phyloP scores from a whole-genome alignment of 257 asterid genomes.

The Nemophila menziesii region DNA sequence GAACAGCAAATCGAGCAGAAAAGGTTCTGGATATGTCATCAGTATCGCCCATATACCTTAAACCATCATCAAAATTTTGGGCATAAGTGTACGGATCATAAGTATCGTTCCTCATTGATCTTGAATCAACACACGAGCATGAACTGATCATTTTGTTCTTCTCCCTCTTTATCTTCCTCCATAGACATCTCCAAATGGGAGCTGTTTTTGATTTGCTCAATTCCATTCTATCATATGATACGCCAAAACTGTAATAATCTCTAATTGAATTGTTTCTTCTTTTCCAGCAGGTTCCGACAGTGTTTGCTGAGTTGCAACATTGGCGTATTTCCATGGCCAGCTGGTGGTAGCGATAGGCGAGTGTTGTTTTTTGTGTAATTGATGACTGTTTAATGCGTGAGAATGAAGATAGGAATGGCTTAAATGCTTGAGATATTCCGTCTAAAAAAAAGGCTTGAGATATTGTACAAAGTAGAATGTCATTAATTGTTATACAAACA shows the following conservation, averaged over 20 bases:
- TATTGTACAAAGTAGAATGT: too few relatives aligned
- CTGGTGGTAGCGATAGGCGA: not conserved
- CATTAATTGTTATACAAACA: too few relatives aligned
- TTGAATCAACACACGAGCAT: constrained; percentile 13
- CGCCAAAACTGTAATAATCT: constrained; percentile 26
- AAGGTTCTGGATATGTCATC: constrained; percentile 55
- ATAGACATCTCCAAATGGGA: constrained; percentile 41
- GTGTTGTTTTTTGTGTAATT: not conserved
- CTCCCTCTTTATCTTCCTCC: constrained; percentile 67
- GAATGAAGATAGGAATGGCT: too few relatives aligned
- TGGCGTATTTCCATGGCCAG: constrained; percentile 25
- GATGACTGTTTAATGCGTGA: not conserved
- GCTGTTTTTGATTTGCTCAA: constrained; percentile 22
- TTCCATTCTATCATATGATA: constrained; percentile 12
- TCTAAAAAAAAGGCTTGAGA: too few relatives aligned
- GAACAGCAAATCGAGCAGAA: constrained; percentile 62
- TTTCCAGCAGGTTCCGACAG: constrained; percentile 22
- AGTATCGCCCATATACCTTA: constrained; percentile 25
- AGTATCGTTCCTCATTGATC: constrained; percentile 39
- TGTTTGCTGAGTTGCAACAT: constrained; percentile 19
- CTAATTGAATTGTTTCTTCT: constrained; percentile 23
- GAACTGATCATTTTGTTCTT: constrained; percentile 29
- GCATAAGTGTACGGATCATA: constrained; percentile 59
- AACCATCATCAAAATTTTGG: constrained; percentile 58
- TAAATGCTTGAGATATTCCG: too few relatives aligned